Base-by-base conservation (phyloP, 2,329 filamentous ascomycete species). In the Penicillium expansum region DNA sequence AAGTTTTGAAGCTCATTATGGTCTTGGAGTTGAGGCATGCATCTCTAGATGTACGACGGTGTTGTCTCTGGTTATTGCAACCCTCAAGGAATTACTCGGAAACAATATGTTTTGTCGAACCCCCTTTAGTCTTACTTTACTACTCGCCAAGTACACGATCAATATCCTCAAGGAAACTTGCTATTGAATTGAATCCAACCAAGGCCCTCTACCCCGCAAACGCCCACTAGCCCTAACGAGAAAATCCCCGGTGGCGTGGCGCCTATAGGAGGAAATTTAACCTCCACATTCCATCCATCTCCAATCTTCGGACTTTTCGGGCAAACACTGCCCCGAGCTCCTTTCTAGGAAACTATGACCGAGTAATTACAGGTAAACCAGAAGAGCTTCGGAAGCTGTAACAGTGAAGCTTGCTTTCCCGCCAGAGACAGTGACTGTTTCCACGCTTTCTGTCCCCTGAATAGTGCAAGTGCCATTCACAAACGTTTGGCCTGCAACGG, bases 401-500 rank as follows among this genome's bases (percentile, higher is more conserved):
- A 83, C 55, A 1, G 68, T 71, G 51, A 80, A 77, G 0, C 71
- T 77, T 1, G 70, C 76, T 41, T 71, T 35, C 52, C 72, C 69
- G 75, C 42, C 62, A 32, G 47, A 53, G 37, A 62, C 63, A 8
- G 47, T 58, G 13, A 20, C 59, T 8, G 48, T 65, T 53, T 68
- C 66, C 14, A 54, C 39, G 18, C 33, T 53, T 39, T 62, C 77
- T 3, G 62, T 69, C 0, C 80, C 80, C 1, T 64, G 63, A n/a
- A 79, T 60, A 5, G 64, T 67, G 65, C 81, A 83, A 11, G 74
- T 77, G 1, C 71, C 78, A 62, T 82, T 74, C 2, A 65, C 72
- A 63, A 81, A 82, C 0, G 63, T 71, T 66, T 80, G 78, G 0
- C 79, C 80, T 0, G 76, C 80, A 64, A 80, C 76, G 1, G 74